Evolutionary conservation across 345 rosid species (phyloP), one percentile per base, ranked within the genome.

Genomic region (Mangifera indica): DNA sequence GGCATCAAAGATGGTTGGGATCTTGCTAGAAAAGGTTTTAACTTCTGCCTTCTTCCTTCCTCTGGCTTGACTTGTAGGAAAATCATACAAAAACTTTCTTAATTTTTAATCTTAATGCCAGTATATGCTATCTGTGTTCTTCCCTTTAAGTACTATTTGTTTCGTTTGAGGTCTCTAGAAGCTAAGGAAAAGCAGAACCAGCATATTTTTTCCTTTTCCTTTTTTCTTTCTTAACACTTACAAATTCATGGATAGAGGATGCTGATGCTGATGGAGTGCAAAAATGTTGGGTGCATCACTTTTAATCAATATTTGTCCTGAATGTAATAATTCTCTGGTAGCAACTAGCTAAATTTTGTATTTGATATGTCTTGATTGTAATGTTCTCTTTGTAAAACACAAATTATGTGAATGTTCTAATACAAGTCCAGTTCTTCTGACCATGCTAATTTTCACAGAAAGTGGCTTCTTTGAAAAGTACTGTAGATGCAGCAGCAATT

Each of bases 21-120:
- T 85, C 86, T 78, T 74, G 74, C 84, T 93, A 74, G 98, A 96
- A 83, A 95, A 95, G 97, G 97, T 92, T n/a, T 9, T 51, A 46
- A 40, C 25, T 71, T 44, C 3, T 21, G 48, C 59, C 60, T 29
- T 18, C 67, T 3, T 7, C 15, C 17, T 37, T n/a, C 3, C 1
- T 37, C 7, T 8, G 51, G 53, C 14, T 46, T 32, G 51, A 71
- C 49, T 10, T 49, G 29, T 6, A 15, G 7, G 10, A 10, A n/a
- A 26, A 8, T 37, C 42, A 37, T 37, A 37, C 37, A 7, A 37
- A 37, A 37, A 37, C 42, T 37, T 37, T 37, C 42, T 5, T 37
- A 7, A 9, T 37, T 37, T 37, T 37, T 37, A 5, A 6, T 37
- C 42, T 37, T 37, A 37, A 37, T 37, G 5, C 9, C 9, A 37